Evolutionary conservation across 345 rosid genomes (phyloP).

Genomic region (Dipteronia dyeriana): DNA sequence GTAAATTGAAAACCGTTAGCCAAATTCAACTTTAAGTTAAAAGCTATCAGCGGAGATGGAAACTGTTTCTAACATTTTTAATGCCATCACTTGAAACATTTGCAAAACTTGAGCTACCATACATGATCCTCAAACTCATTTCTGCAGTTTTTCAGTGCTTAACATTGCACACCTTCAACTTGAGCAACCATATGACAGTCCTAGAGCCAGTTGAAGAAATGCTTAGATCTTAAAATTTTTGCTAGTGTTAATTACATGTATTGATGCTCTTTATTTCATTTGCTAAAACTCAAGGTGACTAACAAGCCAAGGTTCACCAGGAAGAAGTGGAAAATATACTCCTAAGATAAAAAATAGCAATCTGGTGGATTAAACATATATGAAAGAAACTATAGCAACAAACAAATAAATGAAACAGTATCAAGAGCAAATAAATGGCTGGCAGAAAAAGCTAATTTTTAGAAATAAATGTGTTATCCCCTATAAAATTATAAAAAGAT

Average conservation of each 20-base stretch:
- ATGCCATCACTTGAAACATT: not conserved
- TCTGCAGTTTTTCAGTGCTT: not conserved
- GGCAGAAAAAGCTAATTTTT: not conserved
- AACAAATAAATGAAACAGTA: not conserved
- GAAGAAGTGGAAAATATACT: not conserved
- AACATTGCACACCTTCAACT: not conserved
- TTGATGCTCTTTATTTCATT: too few relatives aligned
- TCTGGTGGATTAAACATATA: not conserved
- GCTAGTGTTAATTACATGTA: too few relatives aligned
- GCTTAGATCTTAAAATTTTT: not conserved
- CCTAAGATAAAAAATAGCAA: not conserved
- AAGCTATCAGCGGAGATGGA: not conserved
- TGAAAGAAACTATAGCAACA: not conserved
- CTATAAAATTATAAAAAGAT: not conserved
- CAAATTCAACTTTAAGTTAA: not conserved
- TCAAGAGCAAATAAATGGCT: not conserved
- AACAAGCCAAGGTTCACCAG: not conserved
- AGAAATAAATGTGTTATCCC: not conserved
- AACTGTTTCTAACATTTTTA: not conserved
- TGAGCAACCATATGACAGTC: too few relatives aligned
- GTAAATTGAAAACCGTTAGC: not conserved
- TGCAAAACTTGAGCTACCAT: not conserved
- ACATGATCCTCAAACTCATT: not conserved
- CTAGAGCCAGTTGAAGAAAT: not conserved
- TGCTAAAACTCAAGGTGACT: not conserved